Evolutionary conservation across 148 eudicot species (phyloP).

Genomic region (Dianthus caryophyllus): DNA sequence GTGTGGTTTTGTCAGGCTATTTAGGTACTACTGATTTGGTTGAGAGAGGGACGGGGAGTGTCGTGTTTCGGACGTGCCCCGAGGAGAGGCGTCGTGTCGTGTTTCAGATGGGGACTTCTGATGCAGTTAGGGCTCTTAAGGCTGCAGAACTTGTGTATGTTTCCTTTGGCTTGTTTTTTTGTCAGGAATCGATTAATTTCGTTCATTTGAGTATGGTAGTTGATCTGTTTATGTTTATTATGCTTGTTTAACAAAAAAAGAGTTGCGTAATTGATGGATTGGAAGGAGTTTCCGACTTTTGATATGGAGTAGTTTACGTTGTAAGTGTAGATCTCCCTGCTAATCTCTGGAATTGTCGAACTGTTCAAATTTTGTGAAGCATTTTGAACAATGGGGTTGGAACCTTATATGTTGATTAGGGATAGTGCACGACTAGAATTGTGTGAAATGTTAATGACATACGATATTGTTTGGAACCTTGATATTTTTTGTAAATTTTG

Average conservation of each 20-base stretch:
- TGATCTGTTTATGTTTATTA: no score
- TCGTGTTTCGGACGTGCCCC: constrained; percentile 75
- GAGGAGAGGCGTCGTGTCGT: constrained; percentile 64
- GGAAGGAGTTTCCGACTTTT: no score
- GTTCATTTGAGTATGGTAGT: background rate
- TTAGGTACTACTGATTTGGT: constrained; percentile 67
- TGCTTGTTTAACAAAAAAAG: no score
- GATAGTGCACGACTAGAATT: background rate
- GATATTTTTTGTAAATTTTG: no score
- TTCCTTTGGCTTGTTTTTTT: background rate
- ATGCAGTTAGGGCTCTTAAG: constrained; percentile 67
- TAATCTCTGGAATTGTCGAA: no score
- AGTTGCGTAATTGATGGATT: no score
- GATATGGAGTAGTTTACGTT: no score
- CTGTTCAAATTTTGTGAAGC: no score
- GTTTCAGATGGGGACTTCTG: constrained; percentile 87
- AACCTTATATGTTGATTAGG: background rate
- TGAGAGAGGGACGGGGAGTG: constrained; percentile 62
- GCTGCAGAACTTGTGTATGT: constrained; percentile 83
- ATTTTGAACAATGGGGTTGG: background rate
- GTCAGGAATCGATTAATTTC: background rate
- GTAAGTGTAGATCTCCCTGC: no score
- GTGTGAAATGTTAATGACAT: no score
- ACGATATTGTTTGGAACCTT: no score
- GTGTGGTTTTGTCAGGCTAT: constrained; percentile 31